These are phyloP conservation scores for Decorospora gaudefroyi DNA, from an alignment of 2,329 filamentous ascomycete genomes.

Conservation along the genomic window DNA sequence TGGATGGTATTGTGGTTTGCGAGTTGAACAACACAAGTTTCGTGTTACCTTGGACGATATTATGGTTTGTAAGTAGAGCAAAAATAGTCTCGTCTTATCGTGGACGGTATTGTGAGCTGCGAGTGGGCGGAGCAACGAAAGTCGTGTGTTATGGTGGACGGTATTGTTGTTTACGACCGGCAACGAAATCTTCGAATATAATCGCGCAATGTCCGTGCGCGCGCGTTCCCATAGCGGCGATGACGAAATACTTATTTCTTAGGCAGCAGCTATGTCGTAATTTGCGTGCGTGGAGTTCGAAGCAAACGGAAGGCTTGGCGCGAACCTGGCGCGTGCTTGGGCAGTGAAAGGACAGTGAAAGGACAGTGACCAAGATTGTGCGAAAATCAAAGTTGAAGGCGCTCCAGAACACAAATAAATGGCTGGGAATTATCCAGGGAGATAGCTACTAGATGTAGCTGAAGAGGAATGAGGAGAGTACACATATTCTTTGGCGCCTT, in stretches of 20 bases:
- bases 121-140: neutral
- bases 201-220: neutral
- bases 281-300: neutral
- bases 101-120: too few species aligned
- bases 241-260: neutral
- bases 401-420: too few species aligned
- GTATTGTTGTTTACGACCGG: neutral
- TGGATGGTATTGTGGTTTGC: neutral
- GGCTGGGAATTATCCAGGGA: too few species aligned
- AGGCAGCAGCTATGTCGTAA: conserved; percentile 3
- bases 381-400: too few species aligned
- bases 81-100: too few species aligned
- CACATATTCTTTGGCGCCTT: too few species aligned
- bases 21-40: neutral
- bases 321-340: neutral
- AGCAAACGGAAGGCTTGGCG: conserved; percentile 10
- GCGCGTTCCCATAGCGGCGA: neutral
- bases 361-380: neutral
- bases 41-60: neutral
- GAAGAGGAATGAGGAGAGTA: too few species aligned
- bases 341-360: conserved; percentile 4
- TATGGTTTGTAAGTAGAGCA: neutral
- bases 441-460: too few species aligned
- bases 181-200: neutral
- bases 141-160: neutral